phyloP scores from a whole-genome alignment of 495 filamentous ascomycete species.

The Jackrogersella minutella region DNA sequence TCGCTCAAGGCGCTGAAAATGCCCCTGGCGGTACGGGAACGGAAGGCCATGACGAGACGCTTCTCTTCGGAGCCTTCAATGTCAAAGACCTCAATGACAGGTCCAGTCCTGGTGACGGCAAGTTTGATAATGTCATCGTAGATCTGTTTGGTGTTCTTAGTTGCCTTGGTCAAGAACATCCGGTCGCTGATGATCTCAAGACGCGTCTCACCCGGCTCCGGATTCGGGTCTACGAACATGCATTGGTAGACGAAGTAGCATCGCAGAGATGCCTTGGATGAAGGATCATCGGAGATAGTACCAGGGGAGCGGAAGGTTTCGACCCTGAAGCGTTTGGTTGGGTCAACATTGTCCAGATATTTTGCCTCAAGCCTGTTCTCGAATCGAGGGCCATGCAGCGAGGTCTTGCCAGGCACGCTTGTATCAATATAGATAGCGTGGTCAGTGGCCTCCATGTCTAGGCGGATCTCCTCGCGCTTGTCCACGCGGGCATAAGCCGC shows the following conservation, averaged over 20 bases:
- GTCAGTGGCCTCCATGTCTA: constrained; percentile 94
- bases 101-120: constrained; percentile 83
- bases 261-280: constrained; percentile 78
- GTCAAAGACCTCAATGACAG: constrained; percentile 97
- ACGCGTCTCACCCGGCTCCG: constrained; percentile 79
- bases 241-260: constrained; percentile 99
- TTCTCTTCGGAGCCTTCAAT: constrained; percentile 91
- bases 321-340: constrained; percentile 76
- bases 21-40: constrained; percentile 88
- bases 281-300: constrained; percentile 59
- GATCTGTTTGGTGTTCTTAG: constrained; percentile 90
- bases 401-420: constrained; percentile 82
- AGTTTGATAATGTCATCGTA: constrained; percentile 91
- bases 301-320: constrained; percentile 96
- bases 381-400: constrained; percentile 80
- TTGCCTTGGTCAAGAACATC: constrained; percentile 93
- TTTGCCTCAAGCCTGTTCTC: constrained; percentile 94
- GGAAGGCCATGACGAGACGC: constrained; percentile 91
- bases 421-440: constrained; percentile 99
- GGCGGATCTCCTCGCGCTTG: constrained; percentile 88
- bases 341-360: constrained; percentile 80
- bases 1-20: constrained; percentile 95
- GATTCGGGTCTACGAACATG: constrained; percentile 78
- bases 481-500: constrained; percentile 94
- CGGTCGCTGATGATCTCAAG: constrained; percentile 93